phyloP scores from a whole-genome alignment of 352 stramenopile genomes.

The Phytophthora nicotianae region DNA sequence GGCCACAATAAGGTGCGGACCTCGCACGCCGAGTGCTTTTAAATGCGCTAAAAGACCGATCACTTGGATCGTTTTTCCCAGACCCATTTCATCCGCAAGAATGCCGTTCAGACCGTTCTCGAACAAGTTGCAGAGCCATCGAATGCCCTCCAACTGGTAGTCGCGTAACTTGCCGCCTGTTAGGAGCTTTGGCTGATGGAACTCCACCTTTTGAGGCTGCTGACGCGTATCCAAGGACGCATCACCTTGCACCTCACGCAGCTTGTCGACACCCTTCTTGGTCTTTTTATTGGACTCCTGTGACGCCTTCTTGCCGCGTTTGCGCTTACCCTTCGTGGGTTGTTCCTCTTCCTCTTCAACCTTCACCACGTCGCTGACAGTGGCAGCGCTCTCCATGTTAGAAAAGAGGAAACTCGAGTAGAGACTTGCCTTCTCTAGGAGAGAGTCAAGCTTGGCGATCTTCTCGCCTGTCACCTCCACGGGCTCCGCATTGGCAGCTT shows the following conservation, averaged over 20 bases:
- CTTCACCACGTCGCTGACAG: constrained; percentile 22
- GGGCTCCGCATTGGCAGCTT: constrained; percentile 17
- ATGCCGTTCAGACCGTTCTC: constrained; percentile 97
- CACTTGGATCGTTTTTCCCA: constrained; percentile 93
- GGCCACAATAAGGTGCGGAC: constrained; percentile 97
- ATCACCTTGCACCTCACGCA: constrained; percentile 68
- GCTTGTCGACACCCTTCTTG: constrained; percentile 71
- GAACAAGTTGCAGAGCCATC: constrained; percentile 97
- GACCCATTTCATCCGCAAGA: constrained; percentile 87
- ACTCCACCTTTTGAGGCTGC: constrained; percentile 41
- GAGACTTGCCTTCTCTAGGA: constrained; percentile 88
- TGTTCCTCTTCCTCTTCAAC: constrained; percentile 31
- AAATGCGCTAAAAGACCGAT: constrained; percentile 95
- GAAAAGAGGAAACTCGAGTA: constrained; percentile 90
- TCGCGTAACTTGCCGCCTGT: constrained; percentile 86
- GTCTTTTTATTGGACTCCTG: constrained; percentile 25
- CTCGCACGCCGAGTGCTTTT: constrained; percentile 86
- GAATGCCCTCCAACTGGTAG: constrained; percentile 97
- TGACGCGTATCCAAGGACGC: constrained; percentile 49
- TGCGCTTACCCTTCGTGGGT: constrained; percentile 46
- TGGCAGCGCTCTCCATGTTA: constrained; percentile 80
- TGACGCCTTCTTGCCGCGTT: constrained; percentile 36
- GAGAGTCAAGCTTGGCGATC: constrained; percentile 82
- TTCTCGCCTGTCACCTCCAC: constrained; percentile 61
- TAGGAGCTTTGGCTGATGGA: constrained; percentile 79